Evolutionary conservation across 768 basidiomycete genomes (phyloP).

Genomic region (Mycena albidolilacea): DNA sequence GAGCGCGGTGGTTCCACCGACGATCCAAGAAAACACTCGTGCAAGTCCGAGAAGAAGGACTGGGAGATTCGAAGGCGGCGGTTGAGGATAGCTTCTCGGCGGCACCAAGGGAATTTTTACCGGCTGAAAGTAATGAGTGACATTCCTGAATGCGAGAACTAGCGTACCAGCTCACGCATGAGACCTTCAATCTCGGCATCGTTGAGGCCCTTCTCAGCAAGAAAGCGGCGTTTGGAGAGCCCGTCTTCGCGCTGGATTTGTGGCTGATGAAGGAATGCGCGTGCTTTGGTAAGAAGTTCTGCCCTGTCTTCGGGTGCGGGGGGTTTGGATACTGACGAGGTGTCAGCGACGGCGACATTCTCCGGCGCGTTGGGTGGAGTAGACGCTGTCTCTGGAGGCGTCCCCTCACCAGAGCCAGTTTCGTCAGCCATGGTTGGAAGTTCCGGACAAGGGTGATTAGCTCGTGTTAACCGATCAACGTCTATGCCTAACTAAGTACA

Average conservation of each 20-base stretch:
- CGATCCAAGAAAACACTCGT: constrained; percentile 77
- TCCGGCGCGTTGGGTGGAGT: neutral
- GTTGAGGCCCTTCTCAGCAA: constrained; percentile 80
- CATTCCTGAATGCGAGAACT: neutral
- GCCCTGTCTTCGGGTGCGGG: constrained; percentile 46
- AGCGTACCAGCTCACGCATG: constrained; percentile 68
- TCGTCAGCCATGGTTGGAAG: constrained; percentile 21
- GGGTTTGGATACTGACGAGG: neutral
- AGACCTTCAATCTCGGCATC: constrained; percentile 72
- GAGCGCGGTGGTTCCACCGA: constrained; percentile 72
- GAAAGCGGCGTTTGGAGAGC: constrained; percentile 72
- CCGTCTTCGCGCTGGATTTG: constrained; percentile 73
- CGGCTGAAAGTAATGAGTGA: constrained; percentile 44
- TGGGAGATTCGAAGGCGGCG: constrained; percentile 78
- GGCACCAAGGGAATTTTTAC: constrained; percentile 67
- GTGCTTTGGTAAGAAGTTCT: constrained; percentile 69
- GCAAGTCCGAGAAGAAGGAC: constrained; percentile 73
- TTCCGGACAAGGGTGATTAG: neutral
- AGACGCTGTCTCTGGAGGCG: constrained; percentile 1
- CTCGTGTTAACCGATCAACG: constrained; percentile 8
- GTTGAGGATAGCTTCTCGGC: constrained; percentile 81
- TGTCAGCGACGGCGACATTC: neutral
- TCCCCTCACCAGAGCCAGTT: neutral
- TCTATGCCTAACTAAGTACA: neutral
- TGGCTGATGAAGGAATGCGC: constrained; percentile 76